Base-by-base conservation (phyloP, 2,329 filamentous ascomycete genomes). In the Raffaelea arxii region DNA sequence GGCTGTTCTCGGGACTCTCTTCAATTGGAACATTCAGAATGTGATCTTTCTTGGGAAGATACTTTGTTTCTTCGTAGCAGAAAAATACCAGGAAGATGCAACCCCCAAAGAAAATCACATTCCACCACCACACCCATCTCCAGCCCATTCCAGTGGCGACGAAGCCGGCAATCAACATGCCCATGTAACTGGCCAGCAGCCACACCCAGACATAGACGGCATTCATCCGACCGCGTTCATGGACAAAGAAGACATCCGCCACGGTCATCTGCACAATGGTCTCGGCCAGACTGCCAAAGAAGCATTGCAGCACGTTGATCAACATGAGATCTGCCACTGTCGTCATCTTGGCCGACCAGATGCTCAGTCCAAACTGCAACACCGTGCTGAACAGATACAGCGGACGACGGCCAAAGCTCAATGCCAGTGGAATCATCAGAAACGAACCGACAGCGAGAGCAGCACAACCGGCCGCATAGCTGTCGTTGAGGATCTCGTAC, bases 261-360 rank as follows among this genome's bases (percentile, higher is more conserved):
- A 76, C 81, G 44, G 83, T 70, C 25, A 73, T 71, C 1, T 77
- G 78, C 61, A 78, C 75, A 3, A 77, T 70, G 0, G 75, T 80
- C 62, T 84, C 77, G 41, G 65, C 63, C 55, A 83, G 82, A 0
- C 67, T 69, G 16, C 64, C 71, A 4, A 78, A 76, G 44, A 64
- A 64, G 0, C 77, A 78, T 51, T 76, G 68, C 69, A 68, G 72
- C 9, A 74, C 62, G 39, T 65, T 70, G 41, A 60, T 62, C 4
- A 61, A 52, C 36, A 64, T 65, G 24, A 39, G 37, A 21, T 39
- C 37, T 10, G 19, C 37, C 9, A 39, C 37, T 18, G 16, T 39
- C 5, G 9, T 10, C 37, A 39, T 39, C 12, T 22, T 19, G 12
- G 37, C 37, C 12, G 37, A 39, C 37, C 70, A 67, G 24, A 75